These are phyloP conservation scores for Aechmea fasciata DNA, from an alignment of 176 grass and related monocot genomes.

Conservation along the genomic window DNA sequence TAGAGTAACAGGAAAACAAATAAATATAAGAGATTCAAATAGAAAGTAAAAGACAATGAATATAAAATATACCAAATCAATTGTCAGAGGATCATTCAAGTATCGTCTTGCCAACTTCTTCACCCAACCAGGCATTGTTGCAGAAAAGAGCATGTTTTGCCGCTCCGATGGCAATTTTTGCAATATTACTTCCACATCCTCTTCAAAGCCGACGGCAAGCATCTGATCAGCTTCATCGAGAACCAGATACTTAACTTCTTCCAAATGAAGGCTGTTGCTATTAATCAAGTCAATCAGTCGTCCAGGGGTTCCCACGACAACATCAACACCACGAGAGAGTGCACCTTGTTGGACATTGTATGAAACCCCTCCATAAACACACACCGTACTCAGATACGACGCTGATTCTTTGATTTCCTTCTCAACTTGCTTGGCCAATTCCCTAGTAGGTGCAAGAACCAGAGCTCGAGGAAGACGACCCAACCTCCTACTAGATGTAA, in stretches of 20 bases:
- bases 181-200: constrained; percentile 98
- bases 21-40: neutral
- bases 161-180: constrained; percentile 51
- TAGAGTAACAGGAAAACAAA: neutral
- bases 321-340: constrained; percentile 84
- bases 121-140: constrained; percentile 96
- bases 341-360: constrained; percentile 80
- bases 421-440: constrained; percentile 97
- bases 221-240: constrained; percentile 99
- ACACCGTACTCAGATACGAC: constrained; percentile 69
- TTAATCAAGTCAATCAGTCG: constrained; percentile 95
- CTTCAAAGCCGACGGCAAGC: constrained; percentile 98
- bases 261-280: constrained; percentile 55
- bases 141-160: constrained; percentile 98
- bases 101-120: constrained; percentile 80
- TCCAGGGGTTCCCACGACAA: constrained; percentile 97
- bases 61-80: constrained; percentile 65
- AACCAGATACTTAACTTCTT: constrained; percentile 80
- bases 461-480: constrained; percentile 62
- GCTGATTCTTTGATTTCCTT: constrained; percentile 98
- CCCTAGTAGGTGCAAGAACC: constrained; percentile 88
- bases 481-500: constrained; percentile 27
- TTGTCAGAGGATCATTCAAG: constrained; percentile 81
- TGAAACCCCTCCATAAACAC: constrained; percentile 92
- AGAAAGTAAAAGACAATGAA: neutral